Conservation (phyloP, 139 green algal genomes). For the Diplosphaera chodatii region DNA sequence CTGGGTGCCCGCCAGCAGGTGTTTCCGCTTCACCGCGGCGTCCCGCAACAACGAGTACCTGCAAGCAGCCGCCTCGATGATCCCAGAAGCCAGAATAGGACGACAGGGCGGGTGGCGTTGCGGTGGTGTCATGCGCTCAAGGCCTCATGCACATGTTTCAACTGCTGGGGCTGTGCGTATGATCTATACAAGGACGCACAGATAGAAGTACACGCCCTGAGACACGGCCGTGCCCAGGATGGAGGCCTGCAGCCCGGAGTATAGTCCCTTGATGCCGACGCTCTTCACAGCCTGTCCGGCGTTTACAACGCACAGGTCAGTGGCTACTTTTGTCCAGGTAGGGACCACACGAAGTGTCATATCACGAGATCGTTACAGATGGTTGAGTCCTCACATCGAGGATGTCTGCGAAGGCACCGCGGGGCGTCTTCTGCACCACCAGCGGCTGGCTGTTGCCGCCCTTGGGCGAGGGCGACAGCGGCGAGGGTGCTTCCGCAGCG, state of each 20-base stretch:
- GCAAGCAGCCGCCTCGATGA: no score
- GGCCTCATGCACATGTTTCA: no score
- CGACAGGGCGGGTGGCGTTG: no score
- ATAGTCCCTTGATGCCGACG: slow-evolving; percentile 37
- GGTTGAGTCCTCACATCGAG: slow-evolving; percentile 13
- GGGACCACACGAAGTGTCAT: no score
- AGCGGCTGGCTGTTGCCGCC: neutral
- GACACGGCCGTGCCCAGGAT: slow-evolving; percentile 69
- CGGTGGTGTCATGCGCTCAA: no score
- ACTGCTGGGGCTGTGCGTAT: no score
- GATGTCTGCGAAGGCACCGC: slow-evolving; percentile 14
- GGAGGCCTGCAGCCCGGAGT: slow-evolving; percentile 52
- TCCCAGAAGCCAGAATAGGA: no score
- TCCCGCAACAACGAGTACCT: slow-evolving; percentile 30
- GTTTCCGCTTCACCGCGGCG: slow-evolving; percentile 20
- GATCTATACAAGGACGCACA: no score
- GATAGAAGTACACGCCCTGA: slow-evolving; percentile 83
- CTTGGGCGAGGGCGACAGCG: neutral
- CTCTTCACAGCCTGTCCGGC: neutral
- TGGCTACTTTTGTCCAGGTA: no score
- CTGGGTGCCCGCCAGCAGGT: neutral
- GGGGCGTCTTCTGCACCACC: slow-evolving; percentile 1
- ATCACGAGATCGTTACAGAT: no score
- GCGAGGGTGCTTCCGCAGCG: slow-evolving; percentile 1
- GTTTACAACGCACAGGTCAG: no score